These are phyloP conservation scores for Cryphonectria radicalis DNA, from an alignment of 2,329 filamentous ascomycete species.

Conservation along the genomic window DNA sequence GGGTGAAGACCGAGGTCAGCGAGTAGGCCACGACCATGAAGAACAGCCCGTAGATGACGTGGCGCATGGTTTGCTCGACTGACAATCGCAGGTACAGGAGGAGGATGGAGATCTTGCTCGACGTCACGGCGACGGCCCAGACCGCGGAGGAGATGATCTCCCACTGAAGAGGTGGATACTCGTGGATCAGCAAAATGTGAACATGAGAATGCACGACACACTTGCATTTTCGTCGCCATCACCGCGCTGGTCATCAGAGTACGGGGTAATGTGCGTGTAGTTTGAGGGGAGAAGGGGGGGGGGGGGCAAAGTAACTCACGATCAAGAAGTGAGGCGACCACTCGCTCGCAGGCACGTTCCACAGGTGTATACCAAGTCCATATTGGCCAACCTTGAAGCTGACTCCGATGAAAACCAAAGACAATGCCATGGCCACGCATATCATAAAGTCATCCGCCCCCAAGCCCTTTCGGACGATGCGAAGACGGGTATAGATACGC, in stretches of 20 bases:
- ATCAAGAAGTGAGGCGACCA: neutral
- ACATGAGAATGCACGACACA: neutral
- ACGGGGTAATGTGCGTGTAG: too few species aligned
- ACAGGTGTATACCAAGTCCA: neutral
- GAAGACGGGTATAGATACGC: neutral
- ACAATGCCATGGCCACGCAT: neutral
- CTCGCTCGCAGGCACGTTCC: neutral
- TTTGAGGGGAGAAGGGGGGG: too few species aligned
- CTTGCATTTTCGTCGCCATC: neutral
- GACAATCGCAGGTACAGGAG: slow-evolving; percentile 10
- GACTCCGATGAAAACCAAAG: neutral
- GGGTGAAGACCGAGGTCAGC: slow-evolving; percentile 4
- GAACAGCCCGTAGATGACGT: neutral
- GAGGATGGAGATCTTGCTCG: slow-evolving; percentile 10
- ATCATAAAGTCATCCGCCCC: slow-evolving; percentile 1
- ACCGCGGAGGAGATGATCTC: slow-evolving; percentile 1
- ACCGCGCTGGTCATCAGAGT: too few species aligned
- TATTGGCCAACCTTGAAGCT: neutral
- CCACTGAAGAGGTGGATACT: neutral
- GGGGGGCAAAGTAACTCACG: neutral
- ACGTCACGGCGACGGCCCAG: slow-evolving; percentile 2
- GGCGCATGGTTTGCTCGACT: neutral
- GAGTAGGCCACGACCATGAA: slow-evolving; percentile 6
- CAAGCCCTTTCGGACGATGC: neutral
- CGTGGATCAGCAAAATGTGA: neutral